These are phyloP conservation scores for Nannizziopsis arthrosporioides DNA, from an alignment of 2,329 filamentous ascomycete species.

Conservation along the genomic window DNA sequence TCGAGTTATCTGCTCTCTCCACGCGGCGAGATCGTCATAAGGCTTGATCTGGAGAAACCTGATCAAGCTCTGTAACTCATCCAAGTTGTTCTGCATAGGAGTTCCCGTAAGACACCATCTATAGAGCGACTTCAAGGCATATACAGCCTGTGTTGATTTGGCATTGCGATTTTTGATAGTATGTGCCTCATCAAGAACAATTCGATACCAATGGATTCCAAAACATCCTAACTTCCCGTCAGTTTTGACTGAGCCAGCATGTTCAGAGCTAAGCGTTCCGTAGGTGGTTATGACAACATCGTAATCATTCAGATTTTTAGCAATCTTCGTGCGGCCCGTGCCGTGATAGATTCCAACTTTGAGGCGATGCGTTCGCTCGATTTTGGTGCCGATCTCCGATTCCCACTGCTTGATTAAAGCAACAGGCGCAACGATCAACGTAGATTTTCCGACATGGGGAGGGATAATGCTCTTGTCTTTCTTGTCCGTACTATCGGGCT, in stretches of 20 bases:
- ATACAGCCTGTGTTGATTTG: constrained; percentile 88
- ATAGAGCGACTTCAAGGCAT: constrained; percentile 70
- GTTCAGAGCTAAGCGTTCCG: constrained; percentile 86
- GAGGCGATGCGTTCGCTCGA: constrained; percentile 56
- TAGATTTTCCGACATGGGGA: constrained; percentile 59
- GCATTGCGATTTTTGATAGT: constrained; percentile 97
- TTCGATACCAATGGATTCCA: constrained; percentile 84
- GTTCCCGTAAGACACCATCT: constrained; percentile 95
- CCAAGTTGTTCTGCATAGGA: constrained; percentile 95
- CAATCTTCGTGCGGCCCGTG: constrained; percentile 66
- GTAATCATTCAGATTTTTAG: constrained; percentile 65
- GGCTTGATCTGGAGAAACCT: constrained; percentile 86
- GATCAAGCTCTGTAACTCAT: constrained; percentile 88
- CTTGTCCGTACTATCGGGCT: constrained; percentile 31
- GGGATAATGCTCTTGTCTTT: constrained; percentile 48
- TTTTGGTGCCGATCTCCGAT: constrained; percentile 74
- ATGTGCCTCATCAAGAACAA: constrained; percentile 93
- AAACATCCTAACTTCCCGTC: constrained; percentile 73
- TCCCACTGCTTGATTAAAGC: constrained; percentile 98
- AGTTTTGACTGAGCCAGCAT: constrained; percentile 56
- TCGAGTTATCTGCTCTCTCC: constrained; percentile 81
- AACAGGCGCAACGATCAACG: constrained; percentile 82
- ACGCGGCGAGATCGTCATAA: constrained; percentile 72
- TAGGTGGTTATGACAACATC: constrained; percentile 97
- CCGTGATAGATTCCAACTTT: constrained; percentile 87